Base-by-base conservation (phyloP, 2,329 filamentous ascomycete genomes). In the Trichoderma polysporum region DNA sequence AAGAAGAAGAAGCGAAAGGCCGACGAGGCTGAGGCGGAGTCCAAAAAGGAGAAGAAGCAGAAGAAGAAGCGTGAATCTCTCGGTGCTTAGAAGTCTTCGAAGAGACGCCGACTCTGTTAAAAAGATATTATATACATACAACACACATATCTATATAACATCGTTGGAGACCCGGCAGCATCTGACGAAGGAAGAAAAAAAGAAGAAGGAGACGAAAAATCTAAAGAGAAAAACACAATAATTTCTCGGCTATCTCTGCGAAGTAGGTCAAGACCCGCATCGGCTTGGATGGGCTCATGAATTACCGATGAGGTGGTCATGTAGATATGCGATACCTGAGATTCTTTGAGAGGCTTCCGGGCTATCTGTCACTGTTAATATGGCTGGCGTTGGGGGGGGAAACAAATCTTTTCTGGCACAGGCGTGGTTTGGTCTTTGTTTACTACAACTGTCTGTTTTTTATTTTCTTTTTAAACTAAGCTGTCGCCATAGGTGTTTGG, bases 1-100 rank as follows among this genome's bases (percentile, higher is more conserved):
- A 75, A 80, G 73, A 86, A 85, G 78, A 92, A 92, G 86, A 92
- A 92, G 86, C 86, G 89, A 77, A 91, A 91, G 82, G 84, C 84
- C 68, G 87, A 88, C 57, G 90, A 87, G 68, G 84, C 82, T 70
- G 91, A 87, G 79, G 87, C 88, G 37, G 73, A 73, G 58, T 69
- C 67, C 76, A 90, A 90, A 83, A 84, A 85, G 78, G 83, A 87
- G 76, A 87, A 84, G 78, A 81, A 84, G 76, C 79, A 81, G 71
- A 83, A 83, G 78, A 82, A 82, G 79, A 81, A 81, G 78, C 77
- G 78, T 47, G 76, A 79, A 69, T 79, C 78, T 65, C 54, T 69
- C 59, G 75, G 74, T 63, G 75, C 75, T 69, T 78, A 78, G 69
- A 61, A 64, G 31, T 57, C 68, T 59, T 66, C 57, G 49, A 67